These are phyloP conservation scores for Pythium utonaiense DNA, from an alignment of 352 stramenopile genomes.

Conservation along the genomic window DNA sequence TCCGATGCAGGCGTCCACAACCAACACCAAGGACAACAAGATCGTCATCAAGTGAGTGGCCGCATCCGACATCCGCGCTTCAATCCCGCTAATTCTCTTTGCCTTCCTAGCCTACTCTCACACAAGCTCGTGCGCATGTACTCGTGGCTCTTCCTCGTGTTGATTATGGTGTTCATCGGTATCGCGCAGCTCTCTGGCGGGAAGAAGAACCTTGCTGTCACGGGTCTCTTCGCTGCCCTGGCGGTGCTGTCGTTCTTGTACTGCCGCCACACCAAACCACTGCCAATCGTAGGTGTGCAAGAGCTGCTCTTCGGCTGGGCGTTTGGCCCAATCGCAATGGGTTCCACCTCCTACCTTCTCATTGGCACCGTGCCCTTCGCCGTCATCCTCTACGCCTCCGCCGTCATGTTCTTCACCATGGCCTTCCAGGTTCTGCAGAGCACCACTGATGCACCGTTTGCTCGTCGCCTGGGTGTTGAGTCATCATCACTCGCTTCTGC, in stretches of 20 bases:
- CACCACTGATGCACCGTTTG: slow-evolving; percentile 68
- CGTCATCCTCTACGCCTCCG: slow-evolving; percentile 49
- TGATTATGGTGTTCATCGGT: slow-evolving; percentile 39
- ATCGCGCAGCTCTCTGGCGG: slow-evolving; percentile 36
- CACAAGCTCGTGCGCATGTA: slow-evolving; percentile 69
- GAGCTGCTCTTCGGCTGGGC: slow-evolving; percentile 48
- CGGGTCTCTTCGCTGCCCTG: slow-evolving; percentile 28
- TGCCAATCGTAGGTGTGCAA: slow-evolving; percentile 42
- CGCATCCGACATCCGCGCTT: too few relatives aligned
- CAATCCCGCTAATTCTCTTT: too few relatives aligned
- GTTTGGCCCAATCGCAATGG: slow-evolving; percentile 55
- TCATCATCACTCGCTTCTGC: slow-evolving; percentile 49
- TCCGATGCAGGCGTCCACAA: slow-evolving; percentile 28
- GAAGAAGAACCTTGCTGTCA: slow-evolving; percentile 31
- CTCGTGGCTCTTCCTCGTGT: slow-evolving; percentile 52
- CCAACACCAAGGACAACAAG: slow-evolving; percentile 31
- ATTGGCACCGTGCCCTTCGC: slow-evolving; percentile 35
- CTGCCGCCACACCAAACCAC: slow-evolving; percentile 34
- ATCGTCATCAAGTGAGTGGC: slow-evolving; percentile 67
- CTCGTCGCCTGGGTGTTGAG: slow-evolving; percentile 41
- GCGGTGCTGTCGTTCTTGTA: slow-evolving; percentile 50
- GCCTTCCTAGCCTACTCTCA: slow-evolving; percentile 53
- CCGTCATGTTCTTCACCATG: slow-evolving; percentile 58
- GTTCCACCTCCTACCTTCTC: slow-evolving; percentile 47
- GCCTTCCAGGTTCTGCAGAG: slow-evolving; percentile 64